Evolutionary conservation across 2,329 filamentous ascomycete genomes (phyloP).

Genomic region (Setomelanomma holmii): DNA sequence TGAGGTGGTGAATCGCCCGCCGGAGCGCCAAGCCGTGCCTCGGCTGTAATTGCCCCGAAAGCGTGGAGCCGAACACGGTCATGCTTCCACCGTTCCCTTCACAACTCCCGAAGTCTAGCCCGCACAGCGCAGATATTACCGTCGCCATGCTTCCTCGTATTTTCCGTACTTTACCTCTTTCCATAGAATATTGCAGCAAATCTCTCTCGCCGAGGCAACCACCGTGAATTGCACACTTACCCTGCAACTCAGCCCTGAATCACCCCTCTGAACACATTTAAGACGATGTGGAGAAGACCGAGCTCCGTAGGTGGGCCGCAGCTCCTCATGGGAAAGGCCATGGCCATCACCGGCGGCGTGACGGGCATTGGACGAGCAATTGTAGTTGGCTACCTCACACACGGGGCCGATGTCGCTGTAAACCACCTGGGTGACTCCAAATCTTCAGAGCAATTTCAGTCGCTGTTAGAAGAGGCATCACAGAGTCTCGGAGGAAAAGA

Average conservation of each 20-base stretch:
- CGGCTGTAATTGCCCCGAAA: constrained; percentile 25
- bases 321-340: constrained; percentile 76
- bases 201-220: not conserved
- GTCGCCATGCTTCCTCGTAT: not conserved
- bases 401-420: constrained; percentile 79
- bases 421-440: constrained; percentile 74
- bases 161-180: not conserved
- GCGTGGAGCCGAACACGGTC: constrained; percentile 9
- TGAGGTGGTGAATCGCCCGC: constrained; percentile 22
- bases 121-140: not conserved
- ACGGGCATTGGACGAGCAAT: constrained; percentile 90
- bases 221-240: constrained; percentile 5
- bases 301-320: constrained; percentile 23
- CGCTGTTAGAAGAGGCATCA: constrained; percentile 54
- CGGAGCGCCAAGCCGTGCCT: constrained; percentile 28
- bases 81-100: constrained; percentile 10
- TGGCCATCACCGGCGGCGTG: constrained; percentile 85
- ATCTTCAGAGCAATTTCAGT: constrained; percentile 55
- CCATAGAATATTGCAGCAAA: not conserved
- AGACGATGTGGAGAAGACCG: constrained; percentile 5
- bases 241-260: constrained; percentile 4
- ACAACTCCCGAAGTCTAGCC: not conserved
- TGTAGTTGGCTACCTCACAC: constrained; percentile 76
- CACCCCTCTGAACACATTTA: constrained; percentile 9
- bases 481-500: constrained; percentile 23